Conservation (phyloP, 257 asterid species). For the Lycium barbarum region DNA sequence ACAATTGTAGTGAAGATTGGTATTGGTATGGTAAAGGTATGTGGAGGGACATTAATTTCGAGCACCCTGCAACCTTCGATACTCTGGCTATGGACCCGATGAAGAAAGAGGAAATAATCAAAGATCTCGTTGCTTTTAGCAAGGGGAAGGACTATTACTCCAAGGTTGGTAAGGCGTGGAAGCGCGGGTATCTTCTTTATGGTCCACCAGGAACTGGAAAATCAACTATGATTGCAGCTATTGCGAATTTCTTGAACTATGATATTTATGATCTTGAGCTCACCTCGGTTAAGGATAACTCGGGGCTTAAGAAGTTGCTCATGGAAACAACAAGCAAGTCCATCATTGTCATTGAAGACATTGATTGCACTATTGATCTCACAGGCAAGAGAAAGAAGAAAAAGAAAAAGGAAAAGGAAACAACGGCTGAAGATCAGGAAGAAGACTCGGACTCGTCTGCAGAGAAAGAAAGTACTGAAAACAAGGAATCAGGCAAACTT, state of each 20-base stretch:
- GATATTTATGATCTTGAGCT: conserved; percentile 31
- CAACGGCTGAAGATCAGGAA: background rate
- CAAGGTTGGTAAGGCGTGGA: conserved; percentile 18
- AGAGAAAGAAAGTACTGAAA: conserved; percentile 9
- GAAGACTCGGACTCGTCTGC: background rate
- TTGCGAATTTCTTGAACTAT: conserved; percentile 23
- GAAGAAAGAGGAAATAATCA: conserved; percentile 23
- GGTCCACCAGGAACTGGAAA: conserved; percentile 32
- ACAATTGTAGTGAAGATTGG: conserved; percentile 17
- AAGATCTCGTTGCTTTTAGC: conserved; percentile 11
- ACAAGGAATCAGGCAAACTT: background rate
- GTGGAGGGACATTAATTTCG: conserved; percentile 24
- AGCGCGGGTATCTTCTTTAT: conserved; percentile 27
- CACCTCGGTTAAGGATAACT: conserved; percentile 24
- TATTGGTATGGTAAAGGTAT: conserved; percentile 25
- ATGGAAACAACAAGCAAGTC: conserved; percentile 30
- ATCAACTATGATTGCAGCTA: conserved; percentile 28
- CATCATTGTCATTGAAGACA: conserved; percentile 21
- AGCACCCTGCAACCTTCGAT: conserved; percentile 28
- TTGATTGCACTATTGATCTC: conserved; percentile 9
- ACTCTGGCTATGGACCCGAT: conserved; percentile 27
- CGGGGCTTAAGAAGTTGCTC: background rate
- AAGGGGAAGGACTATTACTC: conserved; percentile 25
- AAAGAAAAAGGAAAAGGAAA: conserved; percentile 9
- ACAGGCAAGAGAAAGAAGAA: conserved; percentile 21